Base-by-base conservation (phyloP, 2,329 filamentous ascomycete genomes). In the Passalora sequoiae region DNA sequence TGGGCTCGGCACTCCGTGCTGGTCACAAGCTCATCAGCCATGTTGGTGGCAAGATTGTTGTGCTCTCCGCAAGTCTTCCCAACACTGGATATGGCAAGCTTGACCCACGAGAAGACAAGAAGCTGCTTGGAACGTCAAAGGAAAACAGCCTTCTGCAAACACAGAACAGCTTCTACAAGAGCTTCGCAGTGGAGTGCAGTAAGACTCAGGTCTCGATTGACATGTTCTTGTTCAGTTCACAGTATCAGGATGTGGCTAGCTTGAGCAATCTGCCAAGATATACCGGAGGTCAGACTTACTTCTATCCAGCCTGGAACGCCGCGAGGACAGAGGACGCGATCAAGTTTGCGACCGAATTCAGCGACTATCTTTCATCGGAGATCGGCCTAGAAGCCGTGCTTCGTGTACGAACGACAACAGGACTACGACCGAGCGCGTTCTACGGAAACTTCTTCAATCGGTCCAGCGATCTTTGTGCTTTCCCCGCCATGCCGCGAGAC, bases 361-460 rank as follows among this genome's bases (percentile, higher is more conserved):
- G 89, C 60, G 91, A 97, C 62, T 95, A 92, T 62, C 73, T 98
- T n/a, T 96, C 89, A 7, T 83, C 89, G 1, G 92, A 98, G 66
- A 96, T 98, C 61, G 92, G 91, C 1, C 71, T 98, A 25, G 92
- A 98, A 68, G 92, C 92, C 31, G 92, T 98, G 27, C 82, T 98
- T 43, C 85, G 92, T 63, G 92, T 98, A 28, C 84, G 92, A 54
- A 92, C 92, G 13, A 96, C 89, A 2, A 97, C 89, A 17, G 92
- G 92, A 40, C 71, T 98, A 46, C 82, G 92, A 41, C 97, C 97
- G 86, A 95, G 83, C 70, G 89, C 91, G 2, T 98, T 98, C 70
- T 98, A 97, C 67, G 92, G 92, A 56, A 98, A 98, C 72, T 98
- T 98, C 70, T 98, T 98, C 76, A 98, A 97, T 73, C 80, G 92